Base-by-base conservation (phyloP, 1,284 basidiomycete species). In the Coniferiporia sulphurascens region DNA sequence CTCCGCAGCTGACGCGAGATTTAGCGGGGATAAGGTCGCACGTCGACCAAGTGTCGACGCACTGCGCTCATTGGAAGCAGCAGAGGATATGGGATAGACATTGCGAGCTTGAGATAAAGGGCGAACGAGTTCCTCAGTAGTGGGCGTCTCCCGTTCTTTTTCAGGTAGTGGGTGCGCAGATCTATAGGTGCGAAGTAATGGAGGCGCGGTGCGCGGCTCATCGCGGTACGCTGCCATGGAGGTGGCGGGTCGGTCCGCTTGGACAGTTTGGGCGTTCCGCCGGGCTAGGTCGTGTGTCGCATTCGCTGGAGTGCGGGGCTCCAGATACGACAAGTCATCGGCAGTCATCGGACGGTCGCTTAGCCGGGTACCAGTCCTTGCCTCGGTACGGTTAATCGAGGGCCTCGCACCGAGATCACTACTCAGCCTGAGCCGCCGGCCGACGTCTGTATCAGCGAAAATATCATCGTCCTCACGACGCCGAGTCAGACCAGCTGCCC, bases 401-500 rank as follows among this genome's bases (percentile, higher is more conserved):
- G 59, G 59, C 32, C 58, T 43, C 13, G 46, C 48, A 21, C 55
- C 56, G 41, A 58, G 35, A 1, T 59, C 58, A 34, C 57, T 56
- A 27, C 57, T 56, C 15, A 59, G 32, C 13, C 61, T 55, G 17
- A 56, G 38, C 36, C 61, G 51, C 22, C 57, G 44, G 27, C 45
- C 46, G 12, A 32, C 48, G 7, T 53, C 50, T 17, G 64, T 68
- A 52, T 58, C 44, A 27, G 59, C 65, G 55, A 82, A 81, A 9
- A 77, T 67, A 57, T 80, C 79, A 22, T 75, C 64, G 54, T 73
- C 71, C 48, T 68, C 69, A 43, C 72, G 67, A 59, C 74, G 79
- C 65, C 71, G 73, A n/a, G 68, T 67, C 59, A 90, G 73, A 5
- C 89, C 89, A 1, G 89, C 87, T 2, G 87, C 86, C 56, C 83